phyloP scores from a whole-genome alignment of 441 rosid genomes.

The Adansonia madagascariensis region DNA sequence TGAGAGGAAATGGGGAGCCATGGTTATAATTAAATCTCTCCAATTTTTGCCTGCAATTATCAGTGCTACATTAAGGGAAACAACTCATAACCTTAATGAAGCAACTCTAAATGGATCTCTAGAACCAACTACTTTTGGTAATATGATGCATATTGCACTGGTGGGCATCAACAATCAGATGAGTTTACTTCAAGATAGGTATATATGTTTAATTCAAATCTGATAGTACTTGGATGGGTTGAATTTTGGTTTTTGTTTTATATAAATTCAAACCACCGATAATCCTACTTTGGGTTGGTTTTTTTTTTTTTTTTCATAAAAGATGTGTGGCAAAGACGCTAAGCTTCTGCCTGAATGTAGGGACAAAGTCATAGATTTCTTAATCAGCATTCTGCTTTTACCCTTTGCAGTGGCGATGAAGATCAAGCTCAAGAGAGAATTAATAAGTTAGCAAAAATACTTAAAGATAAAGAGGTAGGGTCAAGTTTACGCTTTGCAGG shows the following conservation, averaged over 20 bases:
- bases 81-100: slow-evolving; percentile 61
- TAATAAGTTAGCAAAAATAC: slow-evolving; percentile 90
- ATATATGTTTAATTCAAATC: slow-evolving; percentile 27
- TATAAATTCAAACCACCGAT: slow-evolving; percentile 10
- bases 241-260: slow-evolving; percentile 14
- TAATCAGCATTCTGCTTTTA: slow-evolving; percentile 21
- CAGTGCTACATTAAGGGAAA: slow-evolving; percentile 81
- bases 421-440: slow-evolving; percentile 99
- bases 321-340: slow-evolving; percentile 3
- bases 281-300: slow-evolving; percentile 3
- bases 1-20: slow-evolving; percentile 95
- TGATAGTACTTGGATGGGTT: not conserved
- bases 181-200: slow-evolving; percentile 99
- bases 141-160: slow-evolving; percentile 98
- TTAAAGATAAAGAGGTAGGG: slow-evolving; percentile 82
- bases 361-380: slow-evolving; percentile 12
- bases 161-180: slow-evolving; percentile 96
- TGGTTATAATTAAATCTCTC: slow-evolving; percentile 95
- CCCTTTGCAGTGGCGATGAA: slow-evolving; percentile 88
- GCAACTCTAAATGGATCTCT: slow-evolving; percentile 44
- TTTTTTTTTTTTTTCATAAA: not conserved
- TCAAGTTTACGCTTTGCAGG: slow-evolving; percentile 77
- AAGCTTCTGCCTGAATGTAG: not conserved
- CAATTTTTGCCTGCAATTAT: slow-evolving; percentile 79
- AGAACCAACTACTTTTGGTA: slow-evolving; percentile 61